Base-by-base conservation (phyloP, 306 rosid genomes). In the Vicia faba region DNA sequence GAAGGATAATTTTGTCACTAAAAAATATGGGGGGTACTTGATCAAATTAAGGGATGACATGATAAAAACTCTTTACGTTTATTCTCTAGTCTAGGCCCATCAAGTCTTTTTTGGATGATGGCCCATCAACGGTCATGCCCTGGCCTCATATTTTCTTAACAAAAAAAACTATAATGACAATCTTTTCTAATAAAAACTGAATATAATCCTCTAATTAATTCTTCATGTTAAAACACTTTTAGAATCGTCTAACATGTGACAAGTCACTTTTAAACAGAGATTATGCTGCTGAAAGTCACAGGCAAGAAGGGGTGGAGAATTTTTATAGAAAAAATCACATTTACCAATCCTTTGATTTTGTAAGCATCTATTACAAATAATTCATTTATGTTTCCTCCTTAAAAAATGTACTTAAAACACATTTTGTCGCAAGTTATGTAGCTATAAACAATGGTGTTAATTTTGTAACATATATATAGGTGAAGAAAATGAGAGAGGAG, bases 401-500 rank as follows among this genome's bases (percentile, higher is more conserved):
- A 49, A 16, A 49, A 18, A 49, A 49, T 49, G 26, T 18, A 49
- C 55, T 19, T 9, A 4, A 2, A 50, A 19, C n/a, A 50, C 20
- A 36, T 31, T 31, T 70, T 70, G 48, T 64, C 38, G 19, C 41
- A 33, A 36, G 8, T 33, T 61, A 51, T 40, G 14, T 50, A 61
- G 61, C 8, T 2, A 48, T 55, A 25, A 9, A 64, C 5, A 7
- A 63, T 69, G 63, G 19, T 46, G 48, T 48, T 69, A 29, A 64
- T 64, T 13, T 62, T 14, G 59, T 33, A 26, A 11, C 53, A 23
- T 45, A 4, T 49, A 46, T 23, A 13, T 53, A 90, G 96, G 96
- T 87, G 56, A 86, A 75, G 85, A 85, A 66, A 72, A 84, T 85
- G 95, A 90, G 96, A 45, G 73, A 80, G 54, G 80, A 84, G 64